phyloP scores from a whole-genome alignment of 345 rosid genomes.

The Eucalyptus marginata region DNA sequence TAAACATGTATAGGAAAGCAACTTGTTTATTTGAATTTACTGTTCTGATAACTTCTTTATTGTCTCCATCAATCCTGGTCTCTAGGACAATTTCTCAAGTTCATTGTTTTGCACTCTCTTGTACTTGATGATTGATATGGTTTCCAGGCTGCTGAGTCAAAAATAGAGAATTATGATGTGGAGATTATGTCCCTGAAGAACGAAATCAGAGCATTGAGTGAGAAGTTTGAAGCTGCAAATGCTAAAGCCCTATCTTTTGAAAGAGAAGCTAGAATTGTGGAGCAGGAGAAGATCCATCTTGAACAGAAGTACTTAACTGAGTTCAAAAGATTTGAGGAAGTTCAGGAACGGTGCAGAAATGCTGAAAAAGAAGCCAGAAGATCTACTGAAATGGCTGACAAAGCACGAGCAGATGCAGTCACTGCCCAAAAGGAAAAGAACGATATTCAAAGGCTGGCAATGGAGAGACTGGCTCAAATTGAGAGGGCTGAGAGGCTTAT shows the following conservation, averaged over 20 bases:
- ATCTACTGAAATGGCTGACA: conserved; percentile 83
- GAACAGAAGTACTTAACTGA: conserved; percentile 77
- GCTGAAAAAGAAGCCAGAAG: conserved; percentile 92
- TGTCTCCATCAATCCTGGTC: neutral
- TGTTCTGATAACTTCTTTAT: neutral
- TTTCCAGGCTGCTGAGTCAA: conserved; percentile 78
- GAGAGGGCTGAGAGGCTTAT: conserved; percentile 76
- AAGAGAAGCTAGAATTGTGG: conserved; percentile 61
- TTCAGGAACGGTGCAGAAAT: conserved; percentile 62
- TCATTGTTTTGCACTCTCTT: neutral
- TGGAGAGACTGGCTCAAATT: conserved; percentile 83
- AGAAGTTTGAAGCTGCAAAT: conserved; percentile 58
- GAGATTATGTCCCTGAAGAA: conserved; percentile 54
- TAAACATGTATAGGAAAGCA: neutral
- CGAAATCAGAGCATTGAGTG: conserved; percentile 45
- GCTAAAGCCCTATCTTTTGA: conserved; percentile 64
- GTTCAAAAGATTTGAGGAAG: conserved; percentile 76
- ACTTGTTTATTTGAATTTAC: neutral
- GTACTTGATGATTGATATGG: neutral
- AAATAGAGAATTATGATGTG: conserved; percentile 56
- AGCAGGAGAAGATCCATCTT: conserved; percentile 78
- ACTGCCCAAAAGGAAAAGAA: conserved; percentile 76
- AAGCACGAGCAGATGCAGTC: conserved; percentile 73
- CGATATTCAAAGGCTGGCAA: conserved; percentile 70
- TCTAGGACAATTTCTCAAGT: neutral